phyloP scores from a whole-genome alignment of 768 basidiomycete species.

The Rubroboletus pulcherrimus region DNA sequence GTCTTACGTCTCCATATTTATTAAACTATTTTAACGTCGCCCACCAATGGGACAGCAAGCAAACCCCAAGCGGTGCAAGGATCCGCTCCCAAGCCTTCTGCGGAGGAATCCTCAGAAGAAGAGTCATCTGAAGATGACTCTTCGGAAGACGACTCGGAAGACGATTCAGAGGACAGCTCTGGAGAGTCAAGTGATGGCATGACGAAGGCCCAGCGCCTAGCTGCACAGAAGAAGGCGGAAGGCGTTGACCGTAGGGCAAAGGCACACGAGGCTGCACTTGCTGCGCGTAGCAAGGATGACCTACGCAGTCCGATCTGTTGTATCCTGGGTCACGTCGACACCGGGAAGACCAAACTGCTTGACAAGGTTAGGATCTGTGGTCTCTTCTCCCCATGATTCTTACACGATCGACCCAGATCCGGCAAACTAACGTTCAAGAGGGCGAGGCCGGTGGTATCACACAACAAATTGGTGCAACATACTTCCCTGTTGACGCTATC shows the following conservation, averaged over 20 bases:
- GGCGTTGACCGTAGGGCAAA: conserved; percentile 79
- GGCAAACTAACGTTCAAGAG: conserved; percentile 99
- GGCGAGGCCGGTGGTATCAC: conserved; percentile 99
- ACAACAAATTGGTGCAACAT: conserved; percentile 99
- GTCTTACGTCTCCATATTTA: neutral
- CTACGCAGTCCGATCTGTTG: conserved; percentile 97
- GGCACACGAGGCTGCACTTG: conserved; percentile 79
- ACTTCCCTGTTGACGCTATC: conserved; percentile 96
- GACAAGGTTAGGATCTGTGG: conserved; percentile 68
- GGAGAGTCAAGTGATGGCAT: conserved; percentile 59
- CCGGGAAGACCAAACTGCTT: conserved; percentile 95
- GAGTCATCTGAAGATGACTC: conserved; percentile 40
- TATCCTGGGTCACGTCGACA: conserved; percentile 99
- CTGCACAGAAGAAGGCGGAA: conserved; percentile 72
- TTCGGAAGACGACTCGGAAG: conserved; percentile 48
- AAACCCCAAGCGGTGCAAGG: conserved; percentile 24
- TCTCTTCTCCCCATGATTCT: neutral
- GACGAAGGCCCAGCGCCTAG: conserved; percentile 62
- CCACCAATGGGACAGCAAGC: conserved; percentile 5
- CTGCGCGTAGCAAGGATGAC: conserved; percentile 83
- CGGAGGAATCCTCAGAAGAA: conserved; percentile 28
- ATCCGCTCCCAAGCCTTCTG: conserved; percentile 26
- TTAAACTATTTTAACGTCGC: neutral
- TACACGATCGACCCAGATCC: conserved; percentile 57
- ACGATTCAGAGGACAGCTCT: conserved; percentile 41